These are phyloP conservation scores for Acacia crassicarpa DNA, from an alignment of 306 rosid genomes.

Conservation along the genomic window DNA sequence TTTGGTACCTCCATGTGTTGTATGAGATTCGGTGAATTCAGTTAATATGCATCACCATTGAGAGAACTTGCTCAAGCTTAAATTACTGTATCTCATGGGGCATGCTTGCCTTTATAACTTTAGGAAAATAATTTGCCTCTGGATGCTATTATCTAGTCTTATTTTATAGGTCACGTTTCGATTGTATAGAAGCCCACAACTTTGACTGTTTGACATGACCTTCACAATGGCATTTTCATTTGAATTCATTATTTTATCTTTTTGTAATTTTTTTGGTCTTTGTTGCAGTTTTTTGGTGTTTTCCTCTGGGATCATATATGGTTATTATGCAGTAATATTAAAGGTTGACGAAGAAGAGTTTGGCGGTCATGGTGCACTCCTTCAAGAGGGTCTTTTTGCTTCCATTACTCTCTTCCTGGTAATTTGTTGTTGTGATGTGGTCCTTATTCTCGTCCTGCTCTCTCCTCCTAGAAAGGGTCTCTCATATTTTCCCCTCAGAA, in stretches of 20 bases:
- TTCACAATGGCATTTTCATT: background rate
- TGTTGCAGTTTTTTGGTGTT: conserved; percentile 70
- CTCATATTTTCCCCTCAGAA: background rate
- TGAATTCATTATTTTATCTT: background rate
- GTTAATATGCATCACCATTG: background rate
- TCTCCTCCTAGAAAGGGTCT: background rate
- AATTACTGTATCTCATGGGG: background rate
- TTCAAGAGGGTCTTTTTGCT: conserved; percentile 97
- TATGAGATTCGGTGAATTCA: background rate
- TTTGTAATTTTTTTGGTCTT: conserved; percentile 4
- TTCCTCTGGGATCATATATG: conserved; percentile 73
- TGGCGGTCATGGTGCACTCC: conserved; percentile 98
- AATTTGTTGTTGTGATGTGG: conserved; percentile 22
- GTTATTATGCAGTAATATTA: conserved; percentile 81
- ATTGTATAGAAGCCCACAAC: background rate
- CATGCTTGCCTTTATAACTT: conserved; percentile 8
- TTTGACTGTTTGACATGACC: background rate
- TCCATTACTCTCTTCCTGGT: conserved; percentile 95
- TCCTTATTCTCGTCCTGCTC: background rate
- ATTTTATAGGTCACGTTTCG: background rate
- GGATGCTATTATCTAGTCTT: background rate
- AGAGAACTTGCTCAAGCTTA: background rate
- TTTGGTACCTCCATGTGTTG: background rate
- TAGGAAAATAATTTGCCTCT: background rate
- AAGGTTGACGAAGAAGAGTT: conserved; percentile 96